Base-by-base conservation (phyloP, 306 rosid species). In the Sindora glabra region DNA sequence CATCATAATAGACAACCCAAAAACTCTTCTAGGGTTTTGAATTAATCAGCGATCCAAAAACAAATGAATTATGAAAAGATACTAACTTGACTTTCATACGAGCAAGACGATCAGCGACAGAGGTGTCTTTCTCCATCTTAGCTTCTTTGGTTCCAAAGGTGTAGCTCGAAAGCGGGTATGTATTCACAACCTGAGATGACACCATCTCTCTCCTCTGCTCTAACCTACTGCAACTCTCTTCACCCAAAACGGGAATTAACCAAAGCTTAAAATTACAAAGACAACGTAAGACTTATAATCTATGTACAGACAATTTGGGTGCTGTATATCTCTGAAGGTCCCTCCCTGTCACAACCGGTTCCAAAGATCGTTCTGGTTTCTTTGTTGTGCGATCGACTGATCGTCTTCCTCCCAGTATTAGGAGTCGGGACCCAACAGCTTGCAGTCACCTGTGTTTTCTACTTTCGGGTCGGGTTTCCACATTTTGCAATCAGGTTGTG, bases 61-160 rank as follows among this genome's bases (percentile, higher is more conserved):
- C 26, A 27, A 24, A 12, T 26, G 8, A n/a, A 45, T 10, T 17
- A 21, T n/a, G 38, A 10, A 39, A 41, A 5, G 52, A 41, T 3
- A 57, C 78, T 9, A 41, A 89, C 99, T 92, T 94, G 94, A 94
- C 82, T 89, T 94, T 94, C 99, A 94, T 94, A 16, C 99, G 96
- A 67, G 99, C 99, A 3, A 94, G 97, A 55, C 99, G 96, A 84
- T 94, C 99, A 4, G 99, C 99, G 48, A 94, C 99, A 49, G 99
- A 94, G 68, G 99, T 94, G 55, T 94, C 99, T 70, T 94, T 94
- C 85, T 94, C 99, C 90, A 94, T 85, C 82, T 94, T 94, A 41
- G 99, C 97, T 77, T 94, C 99, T 79, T 94, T 94, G 29, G 99
- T 94, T 3, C 99, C 99, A 77, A 94, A 94, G 32, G 99, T 94